phyloP scores from a whole-genome alignment of 2,329 filamentous ascomycete species.

The Hypomyces perniciosus region DNA sequence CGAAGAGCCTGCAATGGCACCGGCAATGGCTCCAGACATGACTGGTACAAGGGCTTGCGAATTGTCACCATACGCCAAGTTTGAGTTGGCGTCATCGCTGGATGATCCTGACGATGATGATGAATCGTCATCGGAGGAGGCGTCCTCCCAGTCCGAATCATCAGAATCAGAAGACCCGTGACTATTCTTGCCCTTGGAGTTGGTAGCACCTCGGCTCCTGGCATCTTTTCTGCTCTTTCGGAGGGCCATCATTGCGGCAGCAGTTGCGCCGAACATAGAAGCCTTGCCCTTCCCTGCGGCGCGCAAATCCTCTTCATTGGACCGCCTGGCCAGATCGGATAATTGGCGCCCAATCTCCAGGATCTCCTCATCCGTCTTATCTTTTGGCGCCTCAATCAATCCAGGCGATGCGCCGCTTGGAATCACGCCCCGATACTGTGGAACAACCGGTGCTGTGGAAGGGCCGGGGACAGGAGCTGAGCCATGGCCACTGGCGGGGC shows the following conservation, averaged over 20 bases:
- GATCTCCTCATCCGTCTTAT: slow-evolving; percentile 52
- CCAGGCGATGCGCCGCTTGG: slow-evolving; percentile 1
- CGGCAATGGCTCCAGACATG: slow-evolving; percentile 32
- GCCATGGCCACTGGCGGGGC: slow-evolving; percentile 14
- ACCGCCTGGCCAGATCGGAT: slow-evolving; percentile 44
- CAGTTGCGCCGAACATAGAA: slow-evolving; percentile 30
- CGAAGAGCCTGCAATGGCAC: slow-evolving; percentile 19
- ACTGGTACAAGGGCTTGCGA: slow-evolving; percentile 14
- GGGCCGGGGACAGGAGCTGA: not conserved
- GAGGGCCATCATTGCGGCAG: slow-evolving; percentile 36
- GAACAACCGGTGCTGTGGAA: not conserved
- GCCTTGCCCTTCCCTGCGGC: slow-evolving; percentile 28
- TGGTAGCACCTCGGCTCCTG: slow-evolving; percentile 32
- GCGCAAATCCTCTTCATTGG: slow-evolving; percentile 45
- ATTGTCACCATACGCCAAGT: slow-evolving; percentile 30
- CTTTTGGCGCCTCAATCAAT: slow-evolving; percentile 13
- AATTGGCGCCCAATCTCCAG: slow-evolving; percentile 49
- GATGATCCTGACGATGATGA: slow-evolving; percentile 25
- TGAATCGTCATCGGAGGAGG: slow-evolving; percentile 39
- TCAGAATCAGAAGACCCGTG: slow-evolving; percentile 33
- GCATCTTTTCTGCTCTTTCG: slow-evolving; percentile 32
- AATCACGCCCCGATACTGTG: not conserved
- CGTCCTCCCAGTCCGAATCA: slow-evolving; percentile 53
- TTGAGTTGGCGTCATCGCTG: slow-evolving; percentile 33
- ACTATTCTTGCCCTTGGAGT: slow-evolving; percentile 35